Base-by-base conservation (phyloP, 2,329 filamentous ascomycete species). In the Echinosphaeria canescens region DNA sequence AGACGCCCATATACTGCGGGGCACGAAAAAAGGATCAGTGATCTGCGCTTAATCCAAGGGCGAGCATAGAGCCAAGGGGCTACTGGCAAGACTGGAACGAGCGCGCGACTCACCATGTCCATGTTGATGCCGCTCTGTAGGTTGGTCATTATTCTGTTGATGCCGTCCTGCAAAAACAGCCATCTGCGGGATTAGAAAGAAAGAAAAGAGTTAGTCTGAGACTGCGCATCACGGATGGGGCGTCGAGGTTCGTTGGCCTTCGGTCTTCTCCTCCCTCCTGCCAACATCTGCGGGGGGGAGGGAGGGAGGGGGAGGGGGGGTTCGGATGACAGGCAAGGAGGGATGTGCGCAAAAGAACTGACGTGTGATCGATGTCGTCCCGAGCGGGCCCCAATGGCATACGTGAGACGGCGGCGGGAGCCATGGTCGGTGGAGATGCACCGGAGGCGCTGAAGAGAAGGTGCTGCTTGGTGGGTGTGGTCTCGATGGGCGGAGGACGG, bases 41-140 rank as follows among this genome's bases (percentile, higher is more conserved):
- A 39, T 32, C 15, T 18, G 6, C 10, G 13, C 7, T n/a, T n/a
- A 6, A n/a, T n/a, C 10, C 10, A 23, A 4, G 10, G 13, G n/a
- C 7, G 12, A 13, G 23, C 8, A 9, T 13, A 15, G 12, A 25
- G 13, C 13, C 10, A 5, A 15, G 12, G n/a, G n/a, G n/a, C n/a
- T n/a, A n/a, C n/a, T 19, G 7, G 17, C 17, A 7, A 19, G 17
- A 19, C 17, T 7, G 17, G 15, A 11, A 18, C 11, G 14, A 5
- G 6, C 7, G 23, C n/a, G 26, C n/a, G 19, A 30, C 66, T 42
- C 56, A 78, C 72, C 39, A 80, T 85, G 40, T 75, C 69, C 72
- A 95, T 82, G 43, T 93, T 84, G 52, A 98, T 78, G 33, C 88
- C 88, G 36, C 81, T 75, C 42, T 85, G 78, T 15, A 95, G 62